Percentiles rank a stretch among this genome's conserved stretches.
Conservation (phyloP, 2,329 filamentous ascomycete species). For the Colletotrichum graminicola region DNA sequence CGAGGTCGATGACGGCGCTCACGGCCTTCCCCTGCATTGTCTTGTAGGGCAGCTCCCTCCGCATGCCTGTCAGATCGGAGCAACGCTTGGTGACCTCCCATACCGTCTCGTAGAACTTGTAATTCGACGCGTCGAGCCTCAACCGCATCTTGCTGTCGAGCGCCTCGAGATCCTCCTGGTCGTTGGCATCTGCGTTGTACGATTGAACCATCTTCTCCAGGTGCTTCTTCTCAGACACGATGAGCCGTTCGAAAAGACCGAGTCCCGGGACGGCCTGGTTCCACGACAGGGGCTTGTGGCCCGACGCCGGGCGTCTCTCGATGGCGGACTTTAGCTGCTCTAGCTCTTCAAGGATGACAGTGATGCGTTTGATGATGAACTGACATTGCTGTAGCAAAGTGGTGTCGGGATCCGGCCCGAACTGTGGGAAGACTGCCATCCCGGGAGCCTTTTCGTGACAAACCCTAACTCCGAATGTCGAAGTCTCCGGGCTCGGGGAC, state of each 20-base stretch:
- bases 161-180: conserved; percentile 6
- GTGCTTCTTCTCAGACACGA: conserved; percentile 40
- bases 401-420: conserved; percentile 16
- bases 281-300: conserved; percentile 36
- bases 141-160: conserved; percentile 28
- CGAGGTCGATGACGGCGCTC: conserved; percentile 37
- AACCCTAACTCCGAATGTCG: background rate
- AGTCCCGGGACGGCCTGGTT: conserved; percentile 41
- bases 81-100: conserved; percentile 42
- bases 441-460: background rate
- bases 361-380: conserved; percentile 30
- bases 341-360: conserved; percentile 31
- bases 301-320: conserved; percentile 29
- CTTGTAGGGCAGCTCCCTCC: conserved; percentile 34
- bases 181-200: conserved; percentile 4
- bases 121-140: conserved; percentile 40
- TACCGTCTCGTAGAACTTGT: conserved; percentile 41
- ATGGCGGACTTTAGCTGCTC: conserved; percentile 40
- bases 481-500: background rate
- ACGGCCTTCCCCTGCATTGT: conserved; percentile 6
- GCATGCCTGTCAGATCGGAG: conserved; percentile 33
- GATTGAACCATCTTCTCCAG: conserved; percentile 38
- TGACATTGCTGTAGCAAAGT: conserved; percentile 34
- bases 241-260: conserved; percentile 39
- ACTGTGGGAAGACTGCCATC: conserved; percentile 27